phyloP scores from a whole-genome alignment of 2,329 filamentous ascomycete genomes.

The Diplodia mutila region DNA sequence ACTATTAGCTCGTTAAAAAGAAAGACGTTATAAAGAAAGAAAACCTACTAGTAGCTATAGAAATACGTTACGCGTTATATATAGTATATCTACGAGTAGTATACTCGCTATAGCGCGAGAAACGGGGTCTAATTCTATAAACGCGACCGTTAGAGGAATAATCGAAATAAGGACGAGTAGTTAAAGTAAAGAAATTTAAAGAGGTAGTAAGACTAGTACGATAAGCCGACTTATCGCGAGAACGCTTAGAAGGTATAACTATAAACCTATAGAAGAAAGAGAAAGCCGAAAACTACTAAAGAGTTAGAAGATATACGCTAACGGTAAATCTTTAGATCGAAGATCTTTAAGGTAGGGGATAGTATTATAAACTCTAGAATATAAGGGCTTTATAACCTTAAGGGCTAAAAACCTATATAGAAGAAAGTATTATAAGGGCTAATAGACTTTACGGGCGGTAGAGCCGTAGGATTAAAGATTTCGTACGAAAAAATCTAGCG shows the following conservation, averaged over 20 bases:
- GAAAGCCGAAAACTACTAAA: background rate
- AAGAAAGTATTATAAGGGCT: too few relatives aligned
- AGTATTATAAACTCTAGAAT: too few relatives aligned
- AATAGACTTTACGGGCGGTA: too few relatives aligned
- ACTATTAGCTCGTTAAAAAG: background rate
- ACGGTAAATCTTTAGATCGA: background rate
- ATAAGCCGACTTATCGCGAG: background rate
- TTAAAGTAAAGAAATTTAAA: background rate
- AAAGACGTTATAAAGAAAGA: background rate
- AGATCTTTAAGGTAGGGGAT: background rate
- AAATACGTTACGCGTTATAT: background rate
- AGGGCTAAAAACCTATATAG: too few relatives aligned
- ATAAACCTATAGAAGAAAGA: background rate
- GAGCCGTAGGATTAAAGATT: too few relatives aligned
- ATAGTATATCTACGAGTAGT: background rate
- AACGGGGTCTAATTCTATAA: background rate
- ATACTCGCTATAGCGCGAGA: background rate
- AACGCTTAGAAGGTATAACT: background rate
- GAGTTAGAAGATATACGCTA: background rate
- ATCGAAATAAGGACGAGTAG: background rate
- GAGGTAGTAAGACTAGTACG: background rate
- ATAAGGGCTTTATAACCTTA: too few relatives aligned
- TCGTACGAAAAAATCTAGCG: too few relatives aligned
- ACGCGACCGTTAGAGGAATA: background rate
- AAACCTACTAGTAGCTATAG: background rate